Base-by-base conservation (phyloP, 2,329 filamentous ascomycete genomes). In the Apiospora phragmitis region DNA sequence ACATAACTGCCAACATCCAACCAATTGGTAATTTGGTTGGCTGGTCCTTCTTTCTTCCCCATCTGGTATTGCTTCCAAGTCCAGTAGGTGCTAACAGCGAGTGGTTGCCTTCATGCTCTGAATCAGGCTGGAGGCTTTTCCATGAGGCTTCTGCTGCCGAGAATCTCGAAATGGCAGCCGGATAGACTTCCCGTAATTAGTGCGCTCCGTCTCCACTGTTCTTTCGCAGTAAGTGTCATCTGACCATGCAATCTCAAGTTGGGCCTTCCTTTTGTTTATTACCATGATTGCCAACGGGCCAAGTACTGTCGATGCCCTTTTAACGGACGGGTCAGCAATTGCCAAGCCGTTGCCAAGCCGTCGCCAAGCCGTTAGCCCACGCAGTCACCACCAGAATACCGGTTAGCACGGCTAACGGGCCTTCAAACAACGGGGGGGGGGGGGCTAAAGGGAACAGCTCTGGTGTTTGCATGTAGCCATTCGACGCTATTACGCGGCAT, bases 401-500 rank as follows among this genome's bases (percentile, higher is more conserved):
- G 55, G 55, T n/a, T 62, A 62, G 8, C 55, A 62, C 55, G 55
- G 55, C 55, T 62, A 38, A 62, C 32, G 18, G 51, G 18, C 7
- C 51, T 59, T 11, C 32, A 32, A 59, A 35, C 51, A 35, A 59
- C 16, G 12, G 24, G 24, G n/a, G n/a, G n/a, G n/a, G 24, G 24
- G 24, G 14, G 49, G 43, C 43, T n/a, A 45, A 6, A 45, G 24
- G 49, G 29, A 35, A 4, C 7, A 12, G 29, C 29, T 35, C 18
- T 18, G n/a, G 3, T 24, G 32, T 24, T 62, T 62, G 55, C 21
- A 32, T 59, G 29, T 32, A 62, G 32, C 32, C 55, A 35, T n/a
- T 16, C 16, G 29, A 59, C 55, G 32, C 55, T 62, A 62, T 62
- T 62, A 62, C 55, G 55, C 55, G 55, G 55, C 55, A 62, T 35